Evolutionary conservation across 345 rosid species (phyloP).

Genomic region (Lepidium sativum): DNA sequence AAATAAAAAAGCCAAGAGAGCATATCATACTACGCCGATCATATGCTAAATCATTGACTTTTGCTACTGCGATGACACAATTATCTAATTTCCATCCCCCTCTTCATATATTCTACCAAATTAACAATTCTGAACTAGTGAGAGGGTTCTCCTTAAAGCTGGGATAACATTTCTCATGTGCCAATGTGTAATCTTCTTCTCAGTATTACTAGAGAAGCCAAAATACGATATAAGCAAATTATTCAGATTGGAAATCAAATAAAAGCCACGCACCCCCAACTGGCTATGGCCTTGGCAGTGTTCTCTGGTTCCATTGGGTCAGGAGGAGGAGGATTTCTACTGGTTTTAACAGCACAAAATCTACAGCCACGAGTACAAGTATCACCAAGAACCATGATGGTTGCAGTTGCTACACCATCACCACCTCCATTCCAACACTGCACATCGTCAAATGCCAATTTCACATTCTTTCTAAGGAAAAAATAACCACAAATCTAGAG

Average conservation of each 20-base stretch:
- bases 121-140: not conserved
- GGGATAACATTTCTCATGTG: not conserved
- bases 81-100: not conserved
- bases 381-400: constrained; percentile 95
- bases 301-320: constrained; percentile 91
- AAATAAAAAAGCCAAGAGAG: not conserved
- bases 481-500: not conserved
- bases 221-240: not conserved
- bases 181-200: not conserved
- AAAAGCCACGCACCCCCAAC: constrained; percentile 71
- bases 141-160: not conserved
- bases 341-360: constrained; percentile 98
- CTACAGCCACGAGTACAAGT: constrained; percentile 99
- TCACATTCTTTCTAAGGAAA: not conserved
- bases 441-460: not conserved
- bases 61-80: too few relatives aligned
- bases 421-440: constrained; percentile 99
- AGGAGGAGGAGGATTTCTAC: constrained; percentile 82
- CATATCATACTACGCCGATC: constrained; percentile 3
- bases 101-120: not conserved
- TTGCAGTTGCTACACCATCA: constrained; percentile 93
- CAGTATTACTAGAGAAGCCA: not conserved
- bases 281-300: constrained; percentile 82
- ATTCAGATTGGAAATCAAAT: not conserved
- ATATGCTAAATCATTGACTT: too few relatives aligned